phyloP scores from a whole-genome alignment of 1,139 yeast species.

The Hansenula lynferdii region DNA sequence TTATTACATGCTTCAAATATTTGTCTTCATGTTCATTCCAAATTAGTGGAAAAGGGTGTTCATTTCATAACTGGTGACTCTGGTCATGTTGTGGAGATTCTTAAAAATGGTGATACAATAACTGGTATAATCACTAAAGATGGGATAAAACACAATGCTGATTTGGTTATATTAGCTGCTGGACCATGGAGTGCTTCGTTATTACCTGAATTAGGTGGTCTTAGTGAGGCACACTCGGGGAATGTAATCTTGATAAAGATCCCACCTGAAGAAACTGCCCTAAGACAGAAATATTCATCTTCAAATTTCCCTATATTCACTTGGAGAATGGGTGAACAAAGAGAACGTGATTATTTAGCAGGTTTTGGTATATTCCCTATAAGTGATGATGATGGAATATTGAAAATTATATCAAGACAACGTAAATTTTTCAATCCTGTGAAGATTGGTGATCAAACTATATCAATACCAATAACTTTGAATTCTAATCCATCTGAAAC shows the following conservation, averaged over 20 bases:
- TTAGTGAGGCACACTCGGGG: constrained; percentile 33
- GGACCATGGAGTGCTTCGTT: constrained; percentile 22
- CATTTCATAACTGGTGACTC: constrained; percentile 14
- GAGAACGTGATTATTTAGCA: constrained; percentile 21
- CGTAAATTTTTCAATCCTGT: constrained; percentile 27
- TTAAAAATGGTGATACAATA: constrained; percentile 9
- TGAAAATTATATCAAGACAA: constrained; percentile 16
- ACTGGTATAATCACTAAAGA: constrained; percentile 15
- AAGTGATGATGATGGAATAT: constrained; percentile 13
- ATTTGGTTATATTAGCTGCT: constrained; percentile 14
- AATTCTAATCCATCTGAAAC: constrained; percentile 20
- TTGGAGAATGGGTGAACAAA: constrained; percentile 26
- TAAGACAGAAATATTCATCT: constrained; percentile 25
- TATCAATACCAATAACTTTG: constrained; percentile 25
- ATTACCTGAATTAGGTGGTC: constrained; percentile 24
- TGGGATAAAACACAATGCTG: constrained; percentile 24
- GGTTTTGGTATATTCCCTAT: constrained; percentile 23
- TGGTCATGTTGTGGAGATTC: constrained; percentile 9
- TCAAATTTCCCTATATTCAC: constrained; percentile 26
- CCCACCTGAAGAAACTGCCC: constrained; percentile 27
- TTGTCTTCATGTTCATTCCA: constrained; percentile 25
- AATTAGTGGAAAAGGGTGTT: constrained; percentile 19
- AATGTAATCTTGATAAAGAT: constrained; percentile 26
- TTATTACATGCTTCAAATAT: constrained; percentile 34
- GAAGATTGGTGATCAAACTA: constrained; percentile 6